A percentile compares a stretch with the other conserved stretches of the same genome.
phyloP scores from a whole-genome alignment of 108 stramenopile genomes.

The Fragilariopsis cylindrus region DNA sequence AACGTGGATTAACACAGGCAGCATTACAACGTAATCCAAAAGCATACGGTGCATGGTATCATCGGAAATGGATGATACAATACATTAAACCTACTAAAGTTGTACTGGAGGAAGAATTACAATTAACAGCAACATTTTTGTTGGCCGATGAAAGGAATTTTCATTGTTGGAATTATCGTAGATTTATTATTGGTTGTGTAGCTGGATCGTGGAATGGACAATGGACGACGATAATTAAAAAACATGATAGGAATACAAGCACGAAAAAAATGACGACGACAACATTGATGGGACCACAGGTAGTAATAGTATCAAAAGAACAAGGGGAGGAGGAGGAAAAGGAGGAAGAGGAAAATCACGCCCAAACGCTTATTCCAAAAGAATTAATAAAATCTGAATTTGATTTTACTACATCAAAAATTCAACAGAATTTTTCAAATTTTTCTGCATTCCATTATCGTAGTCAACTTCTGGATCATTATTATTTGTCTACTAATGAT shows the following conservation, averaged over 20 bases:
- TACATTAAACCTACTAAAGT: slow-evolving; percentile 24
- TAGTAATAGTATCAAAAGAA: background rate
- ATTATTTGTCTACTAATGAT: slow-evolving; percentile 17
- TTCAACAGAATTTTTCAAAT: slow-evolving; percentile 94
- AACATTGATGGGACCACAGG: slow-evolving; percentile 61
- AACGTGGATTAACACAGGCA: slow-evolving; percentile 72
- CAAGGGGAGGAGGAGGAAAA: too few species aligned
- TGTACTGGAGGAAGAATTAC: slow-evolving; percentile 65
- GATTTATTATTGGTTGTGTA: slow-evolving; percentile 65
- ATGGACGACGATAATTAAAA: slow-evolving; percentile 5
- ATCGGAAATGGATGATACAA: slow-evolving; percentile 94
- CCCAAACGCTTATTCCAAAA: background rate
- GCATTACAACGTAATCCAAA: slow-evolving; percentile 93
- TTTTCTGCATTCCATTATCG: slow-evolving; percentile 98
- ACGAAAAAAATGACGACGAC: background rate
- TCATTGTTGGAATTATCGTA: slow-evolving; percentile 98
- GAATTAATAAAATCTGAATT: slow-evolving; percentile 68
- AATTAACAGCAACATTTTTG: slow-evolving; percentile 82
- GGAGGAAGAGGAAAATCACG: background rate
- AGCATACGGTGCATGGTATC: slow-evolving; percentile 97
- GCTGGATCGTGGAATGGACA: slow-evolving; percentile 11
- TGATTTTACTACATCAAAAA: slow-evolving; percentile 87
- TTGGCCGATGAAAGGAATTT: slow-evolving; percentile 94
- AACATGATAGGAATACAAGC: background rate
- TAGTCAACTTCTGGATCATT: slow-evolving; percentile 69